Conservation (phyloP, 768 basidiomycete species). For the Plicaturopsis crispa region DNA sequence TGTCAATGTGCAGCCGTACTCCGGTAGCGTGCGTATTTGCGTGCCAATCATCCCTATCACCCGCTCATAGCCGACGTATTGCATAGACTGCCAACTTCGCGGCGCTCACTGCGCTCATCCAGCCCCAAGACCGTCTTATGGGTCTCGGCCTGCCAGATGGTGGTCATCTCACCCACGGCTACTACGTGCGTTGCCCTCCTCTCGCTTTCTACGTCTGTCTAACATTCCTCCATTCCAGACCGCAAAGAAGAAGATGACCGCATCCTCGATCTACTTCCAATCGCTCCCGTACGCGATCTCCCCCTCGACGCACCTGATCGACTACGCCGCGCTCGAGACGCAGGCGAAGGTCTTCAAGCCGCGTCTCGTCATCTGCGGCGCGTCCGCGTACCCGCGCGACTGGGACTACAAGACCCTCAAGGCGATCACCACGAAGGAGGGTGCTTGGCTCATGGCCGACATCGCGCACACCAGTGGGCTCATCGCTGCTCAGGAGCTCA, state of each 20-base stretch:
- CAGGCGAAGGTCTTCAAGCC: conserved; percentile 97
- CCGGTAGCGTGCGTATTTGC: conserved; percentile 62
- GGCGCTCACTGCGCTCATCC: conserved; percentile 89
- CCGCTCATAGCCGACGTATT: background rate
- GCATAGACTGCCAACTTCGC: conserved; percentile 91
- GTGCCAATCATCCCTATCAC: conserved; percentile 10
- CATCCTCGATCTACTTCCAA: conserved; percentile 99
- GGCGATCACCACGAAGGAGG: conserved; percentile 77
- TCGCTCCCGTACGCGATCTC: conserved; percentile 89
- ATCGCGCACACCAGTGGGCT: conserved; percentile 98
- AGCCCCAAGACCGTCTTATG: conserved; percentile 98
- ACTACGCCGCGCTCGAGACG: conserved; percentile 71
- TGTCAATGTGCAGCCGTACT: conserved; percentile 99
- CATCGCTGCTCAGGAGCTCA: conserved; percentile 85
- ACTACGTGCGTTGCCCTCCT: conserved; percentile 60
- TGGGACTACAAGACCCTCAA: conserved; percentile 90
- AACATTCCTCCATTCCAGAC: conserved; percentile 41
- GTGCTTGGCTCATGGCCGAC: conserved; percentile 91
- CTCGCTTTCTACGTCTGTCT: conserved; percentile 6
- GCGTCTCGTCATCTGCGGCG: conserved; percentile 91
- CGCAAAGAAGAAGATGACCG: conserved; percentile 99
- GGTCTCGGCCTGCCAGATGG: conserved; percentile 97
- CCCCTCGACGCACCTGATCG: conserved; percentile 79
- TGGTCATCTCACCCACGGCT: conserved; percentile 95
- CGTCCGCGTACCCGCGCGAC: conserved; percentile 96